Evolutionary conservation across 768 basidiomycete species (phyloP).

Genomic region (Stropharia rugosoannulata): DNA sequence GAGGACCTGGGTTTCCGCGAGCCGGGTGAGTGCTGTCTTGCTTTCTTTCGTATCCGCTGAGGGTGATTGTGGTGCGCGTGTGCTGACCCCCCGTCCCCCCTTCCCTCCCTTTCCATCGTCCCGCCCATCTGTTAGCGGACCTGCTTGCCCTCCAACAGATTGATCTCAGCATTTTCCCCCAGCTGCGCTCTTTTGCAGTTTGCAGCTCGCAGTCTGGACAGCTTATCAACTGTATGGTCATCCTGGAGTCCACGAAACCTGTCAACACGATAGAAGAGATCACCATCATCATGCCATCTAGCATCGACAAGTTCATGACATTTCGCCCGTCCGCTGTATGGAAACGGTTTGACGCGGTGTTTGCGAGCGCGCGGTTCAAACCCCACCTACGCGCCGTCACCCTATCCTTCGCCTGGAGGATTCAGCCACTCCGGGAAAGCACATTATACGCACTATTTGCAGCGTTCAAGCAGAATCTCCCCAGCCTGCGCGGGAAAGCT

Average conservation of each 20-base stretch:
- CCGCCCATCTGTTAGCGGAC: neutral
- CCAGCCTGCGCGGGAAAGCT: slow-evolving; percentile 6
- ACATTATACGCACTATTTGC: neutral
- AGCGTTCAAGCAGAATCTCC: slow-evolving; percentile 4
- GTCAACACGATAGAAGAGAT: slow-evolving; percentile 5
- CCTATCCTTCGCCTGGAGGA: slow-evolving; percentile 7
- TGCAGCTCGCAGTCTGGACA: slow-evolving; percentile 7
- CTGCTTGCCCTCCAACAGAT: slow-evolving; percentile 1
- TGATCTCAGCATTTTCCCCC: slow-evolving; percentile 5
- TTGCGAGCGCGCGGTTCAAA: neutral
- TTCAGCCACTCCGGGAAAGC: neutral
- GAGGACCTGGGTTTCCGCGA: slow-evolving; percentile 7
- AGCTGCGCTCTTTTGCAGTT: slow-evolving; percentile 1
- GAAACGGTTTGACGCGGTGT: slow-evolving; percentile 4
- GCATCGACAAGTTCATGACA: slow-evolving; percentile 5
- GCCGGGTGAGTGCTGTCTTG: neutral
- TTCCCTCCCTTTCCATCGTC: neutral
- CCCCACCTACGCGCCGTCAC: slow-evolving; percentile 1
- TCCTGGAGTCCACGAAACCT: slow-evolving; percentile 1
- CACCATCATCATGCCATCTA: slow-evolving; percentile 6
- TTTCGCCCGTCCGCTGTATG: slow-evolving; percentile 2
- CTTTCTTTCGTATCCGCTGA: no score
- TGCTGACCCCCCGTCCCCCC: neutral
- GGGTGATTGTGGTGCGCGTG: no score
- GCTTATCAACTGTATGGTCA: slow-evolving; percentile 7